Evolutionary conservation across 2,329 filamentous ascomycete genomes (phyloP), one percentile per base, ranked within the genome.

Genomic region (Xylariaceae sp.): DNA sequence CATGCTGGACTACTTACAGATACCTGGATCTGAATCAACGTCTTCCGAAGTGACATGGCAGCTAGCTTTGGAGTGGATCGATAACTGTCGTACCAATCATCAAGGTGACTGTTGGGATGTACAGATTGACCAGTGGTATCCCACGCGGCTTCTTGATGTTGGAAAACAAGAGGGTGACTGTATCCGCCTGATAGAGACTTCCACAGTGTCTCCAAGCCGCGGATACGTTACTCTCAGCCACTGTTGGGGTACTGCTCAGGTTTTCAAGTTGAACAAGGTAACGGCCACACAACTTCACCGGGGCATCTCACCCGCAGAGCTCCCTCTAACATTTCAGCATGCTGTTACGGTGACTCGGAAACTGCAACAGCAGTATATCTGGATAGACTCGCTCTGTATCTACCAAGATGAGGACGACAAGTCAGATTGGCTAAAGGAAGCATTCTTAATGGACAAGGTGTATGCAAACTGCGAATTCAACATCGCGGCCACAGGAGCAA

Each of bases 361-460:
- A 11, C 29, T 62, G 16, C 34, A 24, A 2, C 34, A 53, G 5
- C 23, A 29, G 5, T 62, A 62, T 26, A 23, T 62, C 17, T 62
- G 60, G 60, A 56, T 62, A n/a, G 59, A 62, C n/a, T 51, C 55
- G 3, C 50, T 61, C 17, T 61, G 58, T 34, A 58, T 62, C 17
- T 46, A 59, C 37, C 59, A 54, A 26, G 33, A 39, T 7, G 23
- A 57, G 29, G 51, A 56, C 19, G 51, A 59, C 36, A 19, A 17
- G n/a, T 31, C 14, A 3, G 59, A 62, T 19, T 61, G 59, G 59
- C 34, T 52, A 4, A 16, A 7, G 1, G 55, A 61, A 26, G 40
- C 52, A 2, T 26, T 19, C 3, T 23, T 31, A 19, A 61, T 61
- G 59, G 33, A 44, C 6, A 14, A 39, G 0, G 46, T 61, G 5